A percentile compares a stretch with the other conserved stretches of the same genome.
These are phyloP conservation scores for Ensete ventricosum DNA, from an alignment of 176 grass and related monocot species.

Conservation along the genomic window DNA sequence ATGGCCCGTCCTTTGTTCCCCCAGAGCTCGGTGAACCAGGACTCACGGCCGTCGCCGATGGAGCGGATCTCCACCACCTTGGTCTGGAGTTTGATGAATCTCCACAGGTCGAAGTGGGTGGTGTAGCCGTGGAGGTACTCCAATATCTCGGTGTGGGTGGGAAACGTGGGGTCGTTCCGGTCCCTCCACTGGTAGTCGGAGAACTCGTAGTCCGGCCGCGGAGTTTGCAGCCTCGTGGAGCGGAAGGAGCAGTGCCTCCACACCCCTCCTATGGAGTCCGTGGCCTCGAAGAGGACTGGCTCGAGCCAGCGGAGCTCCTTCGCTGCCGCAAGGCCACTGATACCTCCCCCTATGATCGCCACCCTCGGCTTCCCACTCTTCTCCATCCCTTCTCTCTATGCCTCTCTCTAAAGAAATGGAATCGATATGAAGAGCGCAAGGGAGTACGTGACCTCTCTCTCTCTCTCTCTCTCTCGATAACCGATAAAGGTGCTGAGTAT, in stretches of 20 bases:
- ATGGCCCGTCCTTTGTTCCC: slow-evolving; percentile 40
- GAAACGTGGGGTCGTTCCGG: slow-evolving; percentile 74
- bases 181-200: slow-evolving; percentile 72
- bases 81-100: slow-evolving; percentile 43
- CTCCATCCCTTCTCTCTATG: background rate
- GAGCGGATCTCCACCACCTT: slow-evolving; percentile 77
- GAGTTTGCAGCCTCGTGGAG: slow-evolving; percentile 83
- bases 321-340: slow-evolving; percentile 74
- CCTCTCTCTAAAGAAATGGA: background rate
- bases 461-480: too few relatives aligned
- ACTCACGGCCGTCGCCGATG: slow-evolving; percentile 28
- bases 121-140: slow-evolving; percentile 86
- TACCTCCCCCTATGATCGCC: slow-evolving; percentile 82
- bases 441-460: too few relatives aligned
- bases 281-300: slow-evolving; percentile 82
- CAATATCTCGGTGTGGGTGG: slow-evolving; percentile 63
- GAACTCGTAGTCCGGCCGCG: slow-evolving; percentile 89
- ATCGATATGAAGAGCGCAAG: too few relatives aligned
- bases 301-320: slow-evolving; percentile 65
- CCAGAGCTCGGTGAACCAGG: slow-evolving; percentile 52
- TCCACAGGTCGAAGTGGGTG: slow-evolving; percentile 56
- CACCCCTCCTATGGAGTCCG: slow-evolving; percentile 59
- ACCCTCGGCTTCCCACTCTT: slow-evolving; percentile 39
- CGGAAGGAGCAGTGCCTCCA: slow-evolving; percentile 89
- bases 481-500: background rate